Evolutionary conservation across 441 rosid genomes (phyloP), one percentile per base, ranked within the genome.

Genomic region (Croton setiger): DNA sequence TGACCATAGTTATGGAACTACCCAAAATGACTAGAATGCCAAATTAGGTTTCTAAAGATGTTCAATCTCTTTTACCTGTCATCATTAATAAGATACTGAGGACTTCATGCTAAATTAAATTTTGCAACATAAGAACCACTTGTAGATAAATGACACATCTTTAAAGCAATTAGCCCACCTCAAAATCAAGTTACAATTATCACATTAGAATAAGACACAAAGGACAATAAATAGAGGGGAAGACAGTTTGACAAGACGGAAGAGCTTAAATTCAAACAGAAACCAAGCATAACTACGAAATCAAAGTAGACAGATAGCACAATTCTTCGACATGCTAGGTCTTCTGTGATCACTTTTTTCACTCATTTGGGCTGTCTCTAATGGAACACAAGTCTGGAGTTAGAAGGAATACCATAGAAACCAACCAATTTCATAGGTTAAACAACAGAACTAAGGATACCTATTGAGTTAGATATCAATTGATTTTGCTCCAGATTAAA

Each of bases 11-110:
- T 60, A 59, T 36, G 20, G 17, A 9, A 63, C 67, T 31, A 18
- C 54, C 44, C 52, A 60, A 70, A n/a, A 62, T 41, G 31, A 44
- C 45, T 12, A 33, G 36, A 20, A 45, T 60, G 56, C 60, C 60
- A 49, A 62, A 27, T 10, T 14, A 69, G 20, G 10, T 13, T 39
- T 21, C 48, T 4, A 56, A 57, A 66, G 33, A 56, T 64, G 47
- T 48, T 21, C 69, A 35, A 59, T 49, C 21, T 18, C 53, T 51
- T 20, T 12, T 21, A 54, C 53, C 33, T 13, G 31, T 44, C 45
- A 47, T 45, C 27, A 3, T 27, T 27, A 27, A 36, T 48, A 10
- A 41, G 9, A 12, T 33, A n/a, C 0, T 48, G 41, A 66, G 8
- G n/a, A 12, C 33, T 48, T 8, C 56, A 35, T 7, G 11, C 54